Conservation (phyloP, 306 rosid genomes). For the Gynostemma pentaphyllum region DNA sequence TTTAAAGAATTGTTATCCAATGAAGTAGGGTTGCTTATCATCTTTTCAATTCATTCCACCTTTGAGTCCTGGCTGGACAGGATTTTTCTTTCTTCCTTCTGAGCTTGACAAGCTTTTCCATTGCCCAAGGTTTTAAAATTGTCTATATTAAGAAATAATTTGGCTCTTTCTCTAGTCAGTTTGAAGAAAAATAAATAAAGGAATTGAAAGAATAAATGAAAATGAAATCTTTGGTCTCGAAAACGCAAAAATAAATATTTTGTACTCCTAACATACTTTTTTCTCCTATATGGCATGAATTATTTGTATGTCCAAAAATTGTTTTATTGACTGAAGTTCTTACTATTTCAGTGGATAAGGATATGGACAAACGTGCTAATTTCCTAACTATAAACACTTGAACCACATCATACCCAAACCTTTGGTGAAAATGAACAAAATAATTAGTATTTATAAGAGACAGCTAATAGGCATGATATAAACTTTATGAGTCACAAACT, state of each 20-base stretch:
- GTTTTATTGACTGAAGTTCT: no score
- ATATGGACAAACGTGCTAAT: no score
- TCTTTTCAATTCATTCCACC: neutral
- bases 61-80: neutral
- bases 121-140: neutral
- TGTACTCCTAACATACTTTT: neutral
- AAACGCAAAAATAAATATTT: neutral
- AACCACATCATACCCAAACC: no score
- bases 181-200: neutral
- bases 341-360: neutral
- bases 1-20: neutral
- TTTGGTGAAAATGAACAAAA: no score
- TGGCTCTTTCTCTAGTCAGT: conserved; percentile 4
- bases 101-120: conserved; percentile 7
- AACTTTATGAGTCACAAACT: no score
- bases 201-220: neutral
- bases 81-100: neutral
- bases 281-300: neutral
- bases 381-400: neutral
- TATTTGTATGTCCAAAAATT: neutral
- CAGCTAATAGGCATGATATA: no score
- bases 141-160: neutral
- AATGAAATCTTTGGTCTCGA: neutral
- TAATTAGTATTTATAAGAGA: no score
- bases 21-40: neutral